Base-by-base conservation (phyloP, 371 early-diverging fungal species). In the Thermomucor indicae-seudaticae region DNA sequence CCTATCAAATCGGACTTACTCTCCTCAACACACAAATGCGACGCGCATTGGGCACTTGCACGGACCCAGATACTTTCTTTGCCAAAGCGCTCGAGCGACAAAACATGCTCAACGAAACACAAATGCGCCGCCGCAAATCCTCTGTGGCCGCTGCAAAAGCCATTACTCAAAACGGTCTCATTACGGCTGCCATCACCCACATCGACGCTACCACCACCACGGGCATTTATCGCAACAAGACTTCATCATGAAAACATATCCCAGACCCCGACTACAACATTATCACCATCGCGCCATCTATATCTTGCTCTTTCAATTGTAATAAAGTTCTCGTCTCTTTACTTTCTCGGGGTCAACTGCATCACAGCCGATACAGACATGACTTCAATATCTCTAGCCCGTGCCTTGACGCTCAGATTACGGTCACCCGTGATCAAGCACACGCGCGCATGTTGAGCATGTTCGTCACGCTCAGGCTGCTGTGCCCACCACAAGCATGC, bases 1-100 rank as follows among this genome's bases (percentile, higher is more conserved):
- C 84, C 14, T 90, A 85, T 65, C 88, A 91, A 69, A 81, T 93
- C 22, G 96, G 96, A 2, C 61, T 93, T 39, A 76, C 63, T 5
- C 84, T 88, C 46, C 58, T 95, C 49, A 85, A 81, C 7, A 65
- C 72, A 11, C 80, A 81, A 34, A 77, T 89, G 79, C 70, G 86
- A 16, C 80, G 94, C 7, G 90, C 90, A 0, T 60, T 96, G 24
- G 93, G 94, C 1, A 75, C 86, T 6, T 81, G 92, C 51, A 88
- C 87, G 35, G 76, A 75, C n/a, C 94, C 94, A 0, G 86, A 87
- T 45, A 50, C 67, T 20, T 80, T 86, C 34, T 86, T 87, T 50
- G 58, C 60, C 28, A 67, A 68, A 43, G 43, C 51, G 3, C 37
- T 32, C n/a, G 44, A 16, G 14, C 53, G 44, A 24, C 43, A 52